These are phyloP conservation scores for Yarrowia sp. DNA, from an alignment of 805 yeast genomes.

Conservation along the genomic window DNA sequence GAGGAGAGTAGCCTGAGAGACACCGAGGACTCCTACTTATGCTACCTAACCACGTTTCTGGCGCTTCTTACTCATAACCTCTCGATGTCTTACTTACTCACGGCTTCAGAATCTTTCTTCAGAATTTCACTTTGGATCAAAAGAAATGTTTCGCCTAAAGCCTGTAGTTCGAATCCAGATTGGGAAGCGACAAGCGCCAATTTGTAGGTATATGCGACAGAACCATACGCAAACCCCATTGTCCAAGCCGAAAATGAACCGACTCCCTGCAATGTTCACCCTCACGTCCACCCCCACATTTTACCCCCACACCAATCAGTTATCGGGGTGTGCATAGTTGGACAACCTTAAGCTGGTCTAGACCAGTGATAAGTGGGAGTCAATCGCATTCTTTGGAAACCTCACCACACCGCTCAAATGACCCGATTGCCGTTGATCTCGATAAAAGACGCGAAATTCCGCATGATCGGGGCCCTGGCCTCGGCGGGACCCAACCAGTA, in stretches of 20 bases:
- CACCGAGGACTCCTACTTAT: no score
- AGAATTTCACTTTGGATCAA: constrained; percentile 1
- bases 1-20: no score
- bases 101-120: not conserved
- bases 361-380: constrained; percentile 12
- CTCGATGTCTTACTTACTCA: no score
- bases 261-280: not conserved
- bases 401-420: not conserved
- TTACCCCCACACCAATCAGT: constrained; percentile 27
- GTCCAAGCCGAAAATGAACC: not conserved
- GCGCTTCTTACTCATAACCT: not conserved
- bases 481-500: constrained; percentile 9
- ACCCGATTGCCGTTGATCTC: constrained; percentile 31
- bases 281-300: constrained; percentile 17
- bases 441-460: constrained; percentile 31
- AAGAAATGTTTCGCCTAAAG: not conserved
- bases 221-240: not conserved
- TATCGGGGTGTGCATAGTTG: not conserved
- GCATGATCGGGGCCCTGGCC: constrained; percentile 21
- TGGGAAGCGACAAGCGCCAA: no score
- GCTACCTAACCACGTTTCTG: no score
- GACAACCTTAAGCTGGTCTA: constrained; percentile 17
- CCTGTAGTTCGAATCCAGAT: no score
- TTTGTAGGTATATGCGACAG: not conserved
- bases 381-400: not conserved